Evolutionary conservation across 768 basidiomycete species (phyloP), one percentile per base, ranked within the genome.

Genomic region (Boletus insuetus): DNA sequence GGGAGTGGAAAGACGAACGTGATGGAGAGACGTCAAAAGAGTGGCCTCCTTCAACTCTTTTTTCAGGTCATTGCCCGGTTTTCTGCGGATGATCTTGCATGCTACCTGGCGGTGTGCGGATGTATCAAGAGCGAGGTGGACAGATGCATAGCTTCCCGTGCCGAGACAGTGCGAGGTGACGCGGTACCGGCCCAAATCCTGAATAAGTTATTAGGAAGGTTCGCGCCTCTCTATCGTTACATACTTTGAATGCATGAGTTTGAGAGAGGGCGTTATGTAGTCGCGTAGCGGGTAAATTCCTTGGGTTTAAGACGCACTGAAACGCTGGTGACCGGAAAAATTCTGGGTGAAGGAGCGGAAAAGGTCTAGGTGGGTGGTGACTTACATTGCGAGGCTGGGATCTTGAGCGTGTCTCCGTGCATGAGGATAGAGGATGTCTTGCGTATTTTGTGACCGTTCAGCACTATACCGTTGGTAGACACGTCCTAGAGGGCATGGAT

Each of bases 111-210:
- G 79, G 59, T 83, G 79, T 44, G 76, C 81, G 10, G 71, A 67
- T 11, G 77, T 80, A 63, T 90, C 87, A 54, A 89, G 75, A 17
- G 89, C 89, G 22, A 93, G 79, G 63, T 91, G 85, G 1, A 93
- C 91, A 1, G 85, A 87, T 0, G 90, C 91, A 69, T 91, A 93
- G 40, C 86, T 86, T 6, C 91, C 91, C 22, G 82, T 85, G 40
- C 91, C 91, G 13, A 93, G 79, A 60, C 85, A 87, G 56, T 91
- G 88, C 4, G 86, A 84, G 19, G 86, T 89, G n/a, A 92, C 83
- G 16, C 82, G 72, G 61, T 89, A 91, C 44, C 75, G 73, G 14
- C 87, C 88, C 37, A 91, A 75, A 49, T 68, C 75, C 89, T 88
- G 64, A 47, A 53, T 20, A 37, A 32, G 40, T 19, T 6, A 46